Percentiles rank a stretch among this genome's conserved stretches.
phyloP scores from a whole-genome alignment of 345 rosid genomes.

The Eutrema japonicum region DNA sequence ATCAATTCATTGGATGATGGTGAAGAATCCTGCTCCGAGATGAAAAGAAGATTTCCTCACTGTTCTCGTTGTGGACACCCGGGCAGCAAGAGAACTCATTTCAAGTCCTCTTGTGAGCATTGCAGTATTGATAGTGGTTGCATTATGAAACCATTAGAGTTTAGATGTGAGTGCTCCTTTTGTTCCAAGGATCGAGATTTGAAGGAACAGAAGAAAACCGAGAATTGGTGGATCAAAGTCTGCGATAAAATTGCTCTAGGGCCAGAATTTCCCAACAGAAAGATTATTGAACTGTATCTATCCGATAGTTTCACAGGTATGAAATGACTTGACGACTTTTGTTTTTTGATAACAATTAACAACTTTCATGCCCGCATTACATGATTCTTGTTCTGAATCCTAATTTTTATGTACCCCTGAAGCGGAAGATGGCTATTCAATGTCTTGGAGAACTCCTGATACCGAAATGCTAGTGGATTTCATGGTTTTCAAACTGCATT shows the following conservation, averaged over 20 bases:
- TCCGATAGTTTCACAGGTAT: constrained; percentile 53
- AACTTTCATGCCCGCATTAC: not conserved
- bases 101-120: constrained; percentile 63
- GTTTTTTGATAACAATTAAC: too few species aligned
- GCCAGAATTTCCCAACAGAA: constrained; percentile 67
- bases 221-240: constrained; percentile 71
- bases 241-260: constrained; percentile 62
- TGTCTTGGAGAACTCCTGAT: constrained; percentile 74
- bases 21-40: constrained; percentile 43
- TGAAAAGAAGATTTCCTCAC: constrained; percentile 57
- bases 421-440: constrained; percentile 51
- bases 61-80: constrained; percentile 95
- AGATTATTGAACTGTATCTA: constrained; percentile 72
- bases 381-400: constrained; percentile 22
- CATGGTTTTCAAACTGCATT: constrained; percentile 67
- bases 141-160: constrained; percentile 59
- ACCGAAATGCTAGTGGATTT: constrained; percentile 83
- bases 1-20: constrained; percentile 43
- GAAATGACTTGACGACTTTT: constrained; percentile 16
- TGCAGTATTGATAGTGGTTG: constrained; percentile 64
- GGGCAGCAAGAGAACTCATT: constrained; percentile 69
- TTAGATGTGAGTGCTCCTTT: constrained; percentile 66
- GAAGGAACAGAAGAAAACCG: constrained; percentile 64
- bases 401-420: constrained; percentile 23
- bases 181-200: constrained; percentile 58